These are phyloP conservation scores for Ophioceras dolichostomum DNA, from an alignment of 2,329 filamentous ascomycete species.

Conservation along the genomic window DNA sequence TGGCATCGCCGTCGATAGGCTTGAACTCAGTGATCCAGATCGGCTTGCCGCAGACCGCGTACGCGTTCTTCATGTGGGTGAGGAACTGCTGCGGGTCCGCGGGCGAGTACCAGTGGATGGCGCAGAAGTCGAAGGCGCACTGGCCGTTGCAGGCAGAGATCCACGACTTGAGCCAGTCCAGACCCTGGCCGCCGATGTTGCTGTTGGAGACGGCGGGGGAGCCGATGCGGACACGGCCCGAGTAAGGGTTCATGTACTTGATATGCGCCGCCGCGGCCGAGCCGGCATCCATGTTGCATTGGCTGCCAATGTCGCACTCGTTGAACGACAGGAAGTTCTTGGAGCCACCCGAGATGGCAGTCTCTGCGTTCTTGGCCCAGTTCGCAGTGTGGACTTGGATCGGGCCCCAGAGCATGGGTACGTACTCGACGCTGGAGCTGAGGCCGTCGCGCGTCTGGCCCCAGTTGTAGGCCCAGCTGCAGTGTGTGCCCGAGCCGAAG, in stretches of 20 bases:
- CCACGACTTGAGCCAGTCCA: slow-evolving; percentile 42
- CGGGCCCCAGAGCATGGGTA: slow-evolving; percentile 56
- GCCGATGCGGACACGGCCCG: slow-evolving; percentile 39
- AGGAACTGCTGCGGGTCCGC: slow-evolving; percentile 38
- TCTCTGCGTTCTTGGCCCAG: slow-evolving; percentile 38
- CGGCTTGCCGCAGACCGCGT: slow-evolving; percentile 33
- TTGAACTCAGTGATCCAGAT: slow-evolving; percentile 58
- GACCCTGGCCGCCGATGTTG: slow-evolving; percentile 31
- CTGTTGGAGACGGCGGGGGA: slow-evolving; percentile 53
- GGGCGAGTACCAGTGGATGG: slow-evolving; percentile 51
- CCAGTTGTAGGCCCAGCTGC: slow-evolving; percentile 62
- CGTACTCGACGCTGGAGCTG: slow-evolving; percentile 36
- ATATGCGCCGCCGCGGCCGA: slow-evolving; percentile 40
- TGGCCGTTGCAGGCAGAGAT: slow-evolving; percentile 33
- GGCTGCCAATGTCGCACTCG: slow-evolving; percentile 51
- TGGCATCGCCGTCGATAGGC: slow-evolving; percentile 29
- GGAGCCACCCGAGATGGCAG: slow-evolving; percentile 39
- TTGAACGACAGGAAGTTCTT: slow-evolving; percentile 56
- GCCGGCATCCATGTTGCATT: slow-evolving; percentile 44
- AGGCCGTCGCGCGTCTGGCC: slow-evolving; percentile 27
- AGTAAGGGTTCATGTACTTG: slow-evolving; percentile 41
- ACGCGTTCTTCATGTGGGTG: slow-evolving; percentile 34
- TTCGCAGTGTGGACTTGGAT: slow-evolving; percentile 24
- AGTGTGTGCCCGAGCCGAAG: slow-evolving; percentile 22
- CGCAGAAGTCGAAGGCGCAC: slow-evolving; percentile 48